Evolutionary conservation across 192 early-diverging fungal species (phyloP).

Genomic region (Chytriomyces confervae): DNA sequence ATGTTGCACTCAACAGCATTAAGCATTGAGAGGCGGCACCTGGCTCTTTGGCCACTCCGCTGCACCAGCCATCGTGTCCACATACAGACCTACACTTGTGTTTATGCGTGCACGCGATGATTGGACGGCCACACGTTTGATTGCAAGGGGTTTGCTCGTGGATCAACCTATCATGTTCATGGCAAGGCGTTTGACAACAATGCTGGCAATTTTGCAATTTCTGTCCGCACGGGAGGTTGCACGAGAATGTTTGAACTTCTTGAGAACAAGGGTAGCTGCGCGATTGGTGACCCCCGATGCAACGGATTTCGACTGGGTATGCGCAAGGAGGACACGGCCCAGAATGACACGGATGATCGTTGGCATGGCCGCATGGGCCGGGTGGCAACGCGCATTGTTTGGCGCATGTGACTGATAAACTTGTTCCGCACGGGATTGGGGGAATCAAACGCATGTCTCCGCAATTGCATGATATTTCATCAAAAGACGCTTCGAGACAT

Average conservation of each 20-base stretch:
- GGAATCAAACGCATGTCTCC: constrained; percentile 27
- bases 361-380: constrained; percentile 8
- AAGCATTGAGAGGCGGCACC: neutral
- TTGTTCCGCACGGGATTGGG: constrained; percentile 25
- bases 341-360: constrained; percentile 12
- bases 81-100: constrained; percentile 9
- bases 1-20: neutral
- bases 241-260: neutral
- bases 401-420: neutral
- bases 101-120: neutral
- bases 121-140: neutral
- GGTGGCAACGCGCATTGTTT: neutral
- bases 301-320: neutral
- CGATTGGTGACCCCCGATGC: constrained; percentile 14
- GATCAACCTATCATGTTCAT: neutral
- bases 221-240: constrained; percentile 3
- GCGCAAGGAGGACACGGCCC: constrained; percentile 25
- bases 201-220: constrained; percentile 1
- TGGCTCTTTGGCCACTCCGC: neutral
- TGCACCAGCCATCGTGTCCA: neutral
- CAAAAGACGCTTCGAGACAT: constrained; percentile 28
- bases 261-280: constrained; percentile 16
- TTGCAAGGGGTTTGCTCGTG: neutral
- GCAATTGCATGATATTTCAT: constrained; percentile 34
- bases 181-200: constrained; percentile 13